phyloP scores from a whole-genome alignment of 2,329 filamentous ascomycete genomes.

The Fusarium tricinctum region DNA sequence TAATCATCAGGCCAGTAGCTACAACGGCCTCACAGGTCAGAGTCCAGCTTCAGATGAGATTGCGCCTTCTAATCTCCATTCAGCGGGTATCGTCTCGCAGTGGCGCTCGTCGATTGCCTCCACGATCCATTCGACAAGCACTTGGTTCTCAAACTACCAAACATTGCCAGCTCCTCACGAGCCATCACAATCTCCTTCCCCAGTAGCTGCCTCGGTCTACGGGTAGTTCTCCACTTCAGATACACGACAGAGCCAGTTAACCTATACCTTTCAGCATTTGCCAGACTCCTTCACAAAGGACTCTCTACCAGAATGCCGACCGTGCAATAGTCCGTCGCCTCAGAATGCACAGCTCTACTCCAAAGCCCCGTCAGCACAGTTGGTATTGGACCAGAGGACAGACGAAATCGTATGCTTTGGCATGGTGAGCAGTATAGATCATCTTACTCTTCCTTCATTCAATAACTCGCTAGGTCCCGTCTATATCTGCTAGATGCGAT shows the following conservation, averaged over 20 bases:
- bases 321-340: too few species aligned
- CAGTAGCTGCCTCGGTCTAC: too few species aligned
- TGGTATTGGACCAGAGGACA: fast-evolving
- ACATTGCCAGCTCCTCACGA: too few species aligned
- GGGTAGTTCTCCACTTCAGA: not conserved
- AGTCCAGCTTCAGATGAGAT: too few species aligned
- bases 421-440: conserved; percentile 2
- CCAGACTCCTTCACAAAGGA: not conserved
- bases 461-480: conserved; percentile 6
- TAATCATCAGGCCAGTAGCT: too few species aligned
- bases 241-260: fast-evolving
- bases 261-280: not conserved
- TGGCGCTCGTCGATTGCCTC: too few species aligned
- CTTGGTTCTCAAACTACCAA: not conserved
- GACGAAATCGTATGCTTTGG: conserved; percentile 25
- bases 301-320: not conserved
- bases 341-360: not conserved
- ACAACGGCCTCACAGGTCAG: too few species aligned
- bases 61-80: too few species aligned
- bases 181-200: too few species aligned
- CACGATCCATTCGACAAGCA: not conserved
- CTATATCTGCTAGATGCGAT: conserved; percentile 11
- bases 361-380: not conserved
- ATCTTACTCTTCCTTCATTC: fast-evolving
- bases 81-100: too few species aligned